Evolutionary conservation across 768 basidiomycete species (phyloP).

Genomic region (Clitopilus hobsonii): DNA sequence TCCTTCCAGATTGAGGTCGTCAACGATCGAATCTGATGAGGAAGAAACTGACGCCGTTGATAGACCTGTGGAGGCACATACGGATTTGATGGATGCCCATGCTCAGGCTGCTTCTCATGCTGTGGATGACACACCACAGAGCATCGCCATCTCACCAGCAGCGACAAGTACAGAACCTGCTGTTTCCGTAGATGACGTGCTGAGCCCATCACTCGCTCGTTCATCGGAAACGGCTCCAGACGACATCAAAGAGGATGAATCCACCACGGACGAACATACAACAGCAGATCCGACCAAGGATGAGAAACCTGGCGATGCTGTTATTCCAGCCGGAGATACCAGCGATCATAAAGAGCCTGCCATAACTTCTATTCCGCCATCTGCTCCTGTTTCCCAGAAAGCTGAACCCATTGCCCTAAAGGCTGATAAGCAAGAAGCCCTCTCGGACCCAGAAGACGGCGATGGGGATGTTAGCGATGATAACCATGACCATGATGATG

Average conservation of each 20-base stretch:
- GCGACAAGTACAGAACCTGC: neutral
- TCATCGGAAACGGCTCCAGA: neutral
- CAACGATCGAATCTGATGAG: neutral
- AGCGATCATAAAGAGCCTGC: neutral
- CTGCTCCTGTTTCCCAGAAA: neutral
- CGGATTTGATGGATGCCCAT: neutral
- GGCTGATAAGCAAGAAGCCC: neutral
- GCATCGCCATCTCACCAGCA: neutral
- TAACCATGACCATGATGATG: neutral
- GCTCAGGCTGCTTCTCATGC: neutral
- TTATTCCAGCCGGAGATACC: neutral
- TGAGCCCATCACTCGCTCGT: neutral
- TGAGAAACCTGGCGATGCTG: neutral
- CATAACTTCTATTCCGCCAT: neutral
- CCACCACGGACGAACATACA: too few relatives aligned
- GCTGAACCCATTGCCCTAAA: neutral
- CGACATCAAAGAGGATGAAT: neutral
- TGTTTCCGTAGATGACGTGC: neutral
- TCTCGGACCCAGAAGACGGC: neutral
- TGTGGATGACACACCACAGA: neutral
- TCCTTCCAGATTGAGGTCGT: constrained; percentile 18
- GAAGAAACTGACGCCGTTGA: neutral
- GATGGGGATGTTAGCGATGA: neutral
- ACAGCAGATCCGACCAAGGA: neutral
- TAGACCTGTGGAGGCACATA: neutral